Conservation (phyloP, 2,329 filamentous ascomycete species). For the Penicillium sp. region DNA sequence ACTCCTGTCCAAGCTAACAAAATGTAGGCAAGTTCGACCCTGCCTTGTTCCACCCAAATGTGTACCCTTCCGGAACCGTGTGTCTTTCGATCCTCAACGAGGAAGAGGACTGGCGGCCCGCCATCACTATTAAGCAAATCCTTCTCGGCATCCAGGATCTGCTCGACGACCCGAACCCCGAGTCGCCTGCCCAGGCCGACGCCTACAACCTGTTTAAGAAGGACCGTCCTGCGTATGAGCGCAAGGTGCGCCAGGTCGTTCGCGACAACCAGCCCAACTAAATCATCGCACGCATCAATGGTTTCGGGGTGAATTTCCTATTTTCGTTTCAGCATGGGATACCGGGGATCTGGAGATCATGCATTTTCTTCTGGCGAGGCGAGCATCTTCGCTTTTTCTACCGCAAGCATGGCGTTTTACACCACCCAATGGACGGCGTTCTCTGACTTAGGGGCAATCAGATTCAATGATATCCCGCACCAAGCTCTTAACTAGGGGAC, state of each 20-base stretch:
- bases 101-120: constrained; percentile 97
- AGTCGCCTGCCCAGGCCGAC: constrained; percentile 94
- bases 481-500: not conserved
- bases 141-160: constrained; percentile 94
- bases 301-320: constrained; percentile 2
- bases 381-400: constrained; percentile 17
- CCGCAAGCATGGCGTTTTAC: constrained; percentile 31
- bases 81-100: constrained; percentile 97
- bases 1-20: not conserved
- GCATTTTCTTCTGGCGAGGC: constrained; percentile 19
- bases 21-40: constrained; percentile 86
- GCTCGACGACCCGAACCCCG: constrained; percentile 93
- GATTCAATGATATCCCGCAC: constrained; percentile 2
- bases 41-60: constrained; percentile 96
- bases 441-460: constrained; percentile 7
- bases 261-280: constrained; percentile 82
- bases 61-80: constrained; percentile 96
- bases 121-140: constrained; percentile 98
- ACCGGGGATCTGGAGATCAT: constrained; percentile 6
- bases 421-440: constrained; percentile 23
- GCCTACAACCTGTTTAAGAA: constrained; percentile 97
- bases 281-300: constrained; percentile 4
- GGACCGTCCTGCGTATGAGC: constrained; percentile 83
- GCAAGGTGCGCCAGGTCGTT: constrained; percentile 81
- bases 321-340: constrained; percentile 16